Base-by-base conservation (phyloP, 2,329 filamentous ascomycete genomes). In the Calonectria henricotiae region DNA sequence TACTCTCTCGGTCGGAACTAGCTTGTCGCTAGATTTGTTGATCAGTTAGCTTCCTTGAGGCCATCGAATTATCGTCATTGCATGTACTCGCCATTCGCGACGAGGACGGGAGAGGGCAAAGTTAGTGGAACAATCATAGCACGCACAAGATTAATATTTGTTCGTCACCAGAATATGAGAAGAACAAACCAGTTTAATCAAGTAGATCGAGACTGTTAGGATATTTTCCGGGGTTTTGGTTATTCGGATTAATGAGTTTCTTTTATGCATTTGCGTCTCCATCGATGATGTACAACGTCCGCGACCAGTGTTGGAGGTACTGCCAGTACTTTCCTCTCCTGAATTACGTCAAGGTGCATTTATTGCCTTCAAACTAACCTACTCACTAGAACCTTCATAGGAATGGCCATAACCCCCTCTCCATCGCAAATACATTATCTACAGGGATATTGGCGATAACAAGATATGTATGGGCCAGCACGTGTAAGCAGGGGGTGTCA, bases 401-500 rank as follows among this genome's bases (percentile, higher is more conserved):
- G 11, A 3, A 37, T 8, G 35, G 20, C 30, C n/a, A 37, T 12
- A 15, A 5, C 2, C 9, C 4, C 12, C n/a, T 58, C 32, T 27
- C 12, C 51, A 23, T 37, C n/a, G 11, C 30, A 39, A 23, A 20
- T 55, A 15, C n/a, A 23, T 39, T 32, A 58, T 25, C 32, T 23
- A 23, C 51, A 58, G 51, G 51, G 51, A 58, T 58, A 39, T 17
- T 20, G 23, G 32, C 37, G 32, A 58, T 25, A 27, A 5, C 51
- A 39, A 39, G 51, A 37, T 58, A 20, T 58, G 30, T 39, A 25
- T 15, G 47, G 17, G 30, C 27, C 47, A 30, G 32, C 32, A 58
- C 51, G 51, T 58, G 51, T 58, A 58, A 23, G 51, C 51, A 58
- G 51, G 51, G 51, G 51, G 51, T 58, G 51, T 37, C 63, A 65